These are phyloP conservation scores for Fusarium burgessii DNA, from an alignment of 2,329 filamentous ascomycete genomes.

Conservation along the genomic window DNA sequence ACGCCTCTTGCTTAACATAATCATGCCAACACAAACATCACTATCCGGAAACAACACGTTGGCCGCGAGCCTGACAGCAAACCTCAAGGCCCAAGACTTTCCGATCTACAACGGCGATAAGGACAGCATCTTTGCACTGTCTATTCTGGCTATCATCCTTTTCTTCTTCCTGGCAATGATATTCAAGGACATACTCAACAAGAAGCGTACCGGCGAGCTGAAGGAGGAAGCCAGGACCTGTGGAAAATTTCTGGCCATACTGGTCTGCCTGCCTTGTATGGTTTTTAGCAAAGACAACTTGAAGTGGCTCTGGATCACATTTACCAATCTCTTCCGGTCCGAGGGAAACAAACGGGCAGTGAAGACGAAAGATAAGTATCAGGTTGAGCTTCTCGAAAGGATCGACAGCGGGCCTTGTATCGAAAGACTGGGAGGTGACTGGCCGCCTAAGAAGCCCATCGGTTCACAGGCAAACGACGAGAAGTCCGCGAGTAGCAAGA, in stretches of 20 bases:
- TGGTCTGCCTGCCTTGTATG: conserved; percentile 6
- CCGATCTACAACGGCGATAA: background rate
- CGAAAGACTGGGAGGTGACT: conserved; percentile 8
- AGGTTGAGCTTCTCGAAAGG: background rate
- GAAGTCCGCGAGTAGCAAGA: background rate
- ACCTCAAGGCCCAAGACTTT: background rate
- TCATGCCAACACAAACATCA: background rate
- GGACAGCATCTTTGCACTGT: conserved; percentile 12
- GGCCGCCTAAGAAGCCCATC: background rate
- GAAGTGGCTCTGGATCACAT: conserved; percentile 2
- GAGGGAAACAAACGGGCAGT: conserved; percentile 8
- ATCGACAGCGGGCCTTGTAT: conserved; percentile 10
- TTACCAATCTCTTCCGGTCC: conserved; percentile 32
- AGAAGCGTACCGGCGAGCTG: conserved; percentile 28
- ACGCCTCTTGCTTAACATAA: background rate
- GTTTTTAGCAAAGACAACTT: conserved; percentile 14
- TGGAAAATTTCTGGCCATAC: background rate
- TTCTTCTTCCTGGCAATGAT: conserved; percentile 18
- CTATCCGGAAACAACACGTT: background rate
- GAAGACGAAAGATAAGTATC: background rate
- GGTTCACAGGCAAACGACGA: background rate
- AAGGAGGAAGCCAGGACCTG: conserved; percentile 3
- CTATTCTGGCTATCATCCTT: conserved; percentile 16
- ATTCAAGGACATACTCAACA: conserved; percentile 24
- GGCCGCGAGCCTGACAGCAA: background rate